A percentile compares a stretch with the other conserved stretches of the same genome.
phyloP scores from a whole-genome alignment of 2,329 filamentous ascomycete genomes.

The Plenodomus tracheiphilus region DNA sequence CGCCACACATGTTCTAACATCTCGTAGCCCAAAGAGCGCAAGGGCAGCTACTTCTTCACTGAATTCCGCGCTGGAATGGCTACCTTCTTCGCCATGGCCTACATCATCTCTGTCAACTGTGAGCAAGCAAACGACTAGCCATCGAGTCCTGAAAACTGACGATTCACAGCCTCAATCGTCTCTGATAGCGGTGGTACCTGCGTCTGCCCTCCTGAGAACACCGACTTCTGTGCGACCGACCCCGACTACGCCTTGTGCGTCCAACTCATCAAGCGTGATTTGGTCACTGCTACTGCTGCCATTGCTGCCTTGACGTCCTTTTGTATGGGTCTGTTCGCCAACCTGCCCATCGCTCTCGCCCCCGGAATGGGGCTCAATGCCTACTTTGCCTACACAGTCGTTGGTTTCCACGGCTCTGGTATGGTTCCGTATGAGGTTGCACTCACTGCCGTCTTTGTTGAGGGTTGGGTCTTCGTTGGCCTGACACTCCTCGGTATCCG shows the following conservation, averaged over 20 bases:
- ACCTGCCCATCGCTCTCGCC: constrained; percentile 74
- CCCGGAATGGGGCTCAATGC: constrained; percentile 84
- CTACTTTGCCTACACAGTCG: constrained; percentile 82
- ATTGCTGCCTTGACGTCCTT: constrained; percentile 80
- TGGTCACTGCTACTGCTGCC: constrained; percentile 83
- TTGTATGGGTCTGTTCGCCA: constrained; percentile 80
- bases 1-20: constrained; percentile 6
- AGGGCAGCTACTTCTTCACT: constrained; percentile 77
- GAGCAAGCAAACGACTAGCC: constrained; percentile 38
- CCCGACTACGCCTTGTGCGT: constrained; percentile 66
- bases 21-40: constrained; percentile 60
- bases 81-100: constrained; percentile 58
- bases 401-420: constrained; percentile 75
- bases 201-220: constrained; percentile 60
- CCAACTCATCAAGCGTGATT: constrained; percentile 69
- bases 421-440: constrained; percentile 74
- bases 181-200: constrained; percentile 75
- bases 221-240: constrained; percentile 56
- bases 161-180: constrained; percentile 59
- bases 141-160: constrained; percentile 10
- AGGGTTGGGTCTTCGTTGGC: constrained; percentile 82
- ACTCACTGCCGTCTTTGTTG: constrained; percentile 84
- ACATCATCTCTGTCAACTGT: constrained; percentile 68
- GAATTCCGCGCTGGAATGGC: constrained; percentile 82
- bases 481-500: constrained; percentile 74